Evolutionary conservation across 2,329 filamentous ascomycete species (phyloP), one percentile per base, ranked within the genome.

Genomic region (Colletotrichum limetticola): DNA sequence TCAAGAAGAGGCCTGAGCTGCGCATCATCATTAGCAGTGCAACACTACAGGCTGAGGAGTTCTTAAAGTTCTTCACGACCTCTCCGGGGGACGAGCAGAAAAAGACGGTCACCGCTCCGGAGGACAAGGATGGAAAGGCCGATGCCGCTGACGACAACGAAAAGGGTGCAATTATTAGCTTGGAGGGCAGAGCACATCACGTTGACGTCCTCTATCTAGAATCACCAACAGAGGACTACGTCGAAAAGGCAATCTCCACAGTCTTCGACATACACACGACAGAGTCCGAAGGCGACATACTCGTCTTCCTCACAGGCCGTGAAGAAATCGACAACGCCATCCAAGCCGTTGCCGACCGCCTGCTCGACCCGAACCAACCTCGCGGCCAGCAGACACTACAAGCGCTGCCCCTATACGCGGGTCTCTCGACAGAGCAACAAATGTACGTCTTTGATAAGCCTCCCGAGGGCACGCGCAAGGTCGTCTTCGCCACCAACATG

Each of bases 401-500:
- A 72, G 87, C 93, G 5, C 83, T 98, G 9, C 95, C 96, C 1
- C 88, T 98, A 0, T 98, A 97, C 80, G 95, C 97, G 5, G 97
- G 96, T 2, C 88, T 98, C 6, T 91, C 95, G 2, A 95, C 93
- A 9, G 95, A 98, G 75, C 92, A 98, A 78, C 97, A 98, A 80
- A 96, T 98, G 91, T 95, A 95, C 76, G 93, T 98, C 53, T 98
- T 98, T 80, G 95, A 98, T 77, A 91, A 93, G 66, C 86, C 95
- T 2, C 91, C 94, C 0, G 91, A 94, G 74, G 92, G 95, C 72
- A 95, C 92, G 1, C 90, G 97, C 55, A 98, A 98, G 80, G 93
- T 98, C 52, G 94, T 99, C 46, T 92, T 98, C 76, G 93, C 94
- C 4, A 98, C 97, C 71, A 98, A 98, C 80, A 98, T 98, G 75